Base-by-base conservation (phyloP, 2,329 filamentous ascomycete genomes). In the Xylaria sp. region DNA sequence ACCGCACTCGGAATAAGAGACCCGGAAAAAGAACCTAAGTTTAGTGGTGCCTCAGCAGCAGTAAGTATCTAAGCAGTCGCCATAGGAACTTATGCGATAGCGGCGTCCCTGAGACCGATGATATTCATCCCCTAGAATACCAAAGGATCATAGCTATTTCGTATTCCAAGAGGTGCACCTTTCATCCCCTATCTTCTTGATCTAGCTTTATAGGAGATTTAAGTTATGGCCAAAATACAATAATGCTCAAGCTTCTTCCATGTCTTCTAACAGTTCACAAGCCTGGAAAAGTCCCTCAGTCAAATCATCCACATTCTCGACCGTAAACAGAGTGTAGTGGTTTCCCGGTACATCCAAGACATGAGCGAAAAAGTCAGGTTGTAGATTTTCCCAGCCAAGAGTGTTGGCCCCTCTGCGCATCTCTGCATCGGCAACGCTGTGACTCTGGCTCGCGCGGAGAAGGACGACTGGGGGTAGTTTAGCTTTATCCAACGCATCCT, bases 221-320 rank as follows among this genome's bases (percentile, higher is more conserved):
- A 4, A 12, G 28, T 25, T n/a, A 28, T 2, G n/a, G 28, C 15
- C 7, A 12, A 17, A n/a, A 37, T 38, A 1, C 15, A 49, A 12
- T 49, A 8, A 35, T 49, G 31, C 28, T 33, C 11, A 49, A 21
- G 6, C 46, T 12, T n/a, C 28, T 4, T 14, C 25, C 15, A 21
- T 15, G 35, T 53, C 50, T 40, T 57, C 55, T 8, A 57, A 57
- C 28, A 57, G 49, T 35, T 57, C 45, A 17, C 46, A 57, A n/a
- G 55, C 55, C 35, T 25, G 23, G 23, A 35, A 23, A 42, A 57
- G 55, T 17, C 35, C 45, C 23, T 57, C 55, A 15, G 55, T 57
- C 17, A 57, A 35, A 4, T n/a, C 55, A 43, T 57, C 55, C 8
- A 57, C 25, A 35, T 57, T 57, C 25, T 57, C 45, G 11, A 50